These are phyloP conservation scores for Cutaneotrichosporon sp. DNA, from an alignment of 1,284 basidiomycete species.

Conservation along the genomic window DNA sequence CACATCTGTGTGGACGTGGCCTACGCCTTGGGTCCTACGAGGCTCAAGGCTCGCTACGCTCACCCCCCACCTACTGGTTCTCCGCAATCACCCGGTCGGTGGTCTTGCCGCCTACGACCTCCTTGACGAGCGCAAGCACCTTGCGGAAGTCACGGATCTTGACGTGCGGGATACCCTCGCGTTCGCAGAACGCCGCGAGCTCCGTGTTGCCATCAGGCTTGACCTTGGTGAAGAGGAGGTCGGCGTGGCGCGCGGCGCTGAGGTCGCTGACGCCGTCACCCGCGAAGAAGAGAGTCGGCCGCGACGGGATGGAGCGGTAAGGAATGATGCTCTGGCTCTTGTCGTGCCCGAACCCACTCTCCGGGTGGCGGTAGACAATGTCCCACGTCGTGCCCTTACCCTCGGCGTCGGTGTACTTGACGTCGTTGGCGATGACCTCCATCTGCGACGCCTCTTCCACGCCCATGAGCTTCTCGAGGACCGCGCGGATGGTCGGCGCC, in stretches of 20 bases:
- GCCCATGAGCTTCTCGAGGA: constrained; percentile 74
- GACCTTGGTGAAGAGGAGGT: constrained; percentile 83
- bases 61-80: constrained; percentile 10
- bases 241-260: constrained; percentile 83
- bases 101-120: constrained; percentile 61
- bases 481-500: constrained; percentile 81
- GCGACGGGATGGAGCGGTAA: constrained; percentile 67
- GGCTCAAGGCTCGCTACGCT: neutral
- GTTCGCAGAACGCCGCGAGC: constrained; percentile 70
- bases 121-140: constrained; percentile 57
- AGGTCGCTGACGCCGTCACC: constrained; percentile 90
- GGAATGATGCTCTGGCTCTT: constrained; percentile 88
- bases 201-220: constrained; percentile 79
- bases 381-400: constrained; percentile 70
- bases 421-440: constrained; percentile 87
- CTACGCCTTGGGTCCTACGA: no score
- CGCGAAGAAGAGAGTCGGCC: constrained; percentile 87
- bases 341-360: constrained; percentile 85
- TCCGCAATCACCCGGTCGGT: constrained; percentile 38
- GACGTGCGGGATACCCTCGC: constrained; percentile 50
- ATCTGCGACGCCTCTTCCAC: constrained; percentile 71
- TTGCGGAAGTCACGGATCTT: constrained; percentile 54
- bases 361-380: constrained; percentile 82
- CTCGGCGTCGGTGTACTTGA: constrained; percentile 58
- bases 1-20: no score